Conservation (phyloP, 352 stramenopile genomes). For the Elongisporangium prolatum region DNA sequence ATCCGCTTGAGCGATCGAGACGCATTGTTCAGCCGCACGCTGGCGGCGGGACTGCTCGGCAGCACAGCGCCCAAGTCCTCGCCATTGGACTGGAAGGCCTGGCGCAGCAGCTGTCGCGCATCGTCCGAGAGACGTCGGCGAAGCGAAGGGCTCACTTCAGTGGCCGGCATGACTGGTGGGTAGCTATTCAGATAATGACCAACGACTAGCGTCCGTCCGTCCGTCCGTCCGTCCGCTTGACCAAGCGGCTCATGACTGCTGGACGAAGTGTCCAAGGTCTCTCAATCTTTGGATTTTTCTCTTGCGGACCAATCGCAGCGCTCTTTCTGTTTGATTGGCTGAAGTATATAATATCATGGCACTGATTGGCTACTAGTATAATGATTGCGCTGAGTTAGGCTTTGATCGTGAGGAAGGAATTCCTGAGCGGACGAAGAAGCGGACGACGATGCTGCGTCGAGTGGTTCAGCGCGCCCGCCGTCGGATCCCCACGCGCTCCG, state of each 20-base stretch:
- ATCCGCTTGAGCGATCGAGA: slow-evolving; percentile 11
- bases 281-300: slow-evolving; percentile 1
- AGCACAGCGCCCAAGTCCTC: slow-evolving; percentile 3
- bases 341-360: too few relatives aligned
- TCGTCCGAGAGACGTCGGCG: slow-evolving; percentile 54
- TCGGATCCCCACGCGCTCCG: slow-evolving; percentile 52
- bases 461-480: slow-evolving; percentile 47
- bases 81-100: slow-evolving; percentile 14
- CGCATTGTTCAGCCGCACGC: background rate
- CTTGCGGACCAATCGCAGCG: background rate
- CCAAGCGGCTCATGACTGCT: background rate
- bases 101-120: slow-evolving; percentile 42
- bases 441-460: slow-evolving; percentile 47
- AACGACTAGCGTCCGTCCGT: background rate
- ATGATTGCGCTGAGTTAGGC: background rate
- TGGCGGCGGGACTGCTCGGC: background rate
- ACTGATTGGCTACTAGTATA: background rate
- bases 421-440: background rate
- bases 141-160: slow-evolving; percentile 40
- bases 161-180: slow-evolving; percentile 30
- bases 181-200: background rate
- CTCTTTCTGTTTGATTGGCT: too few relatives aligned
- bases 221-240: background rate
- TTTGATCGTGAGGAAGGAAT: background rate
- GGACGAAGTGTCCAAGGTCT: background rate